phyloP scores from a whole-genome alignment of 78 protist species.

The Speleostelium caveatum region DNA sequence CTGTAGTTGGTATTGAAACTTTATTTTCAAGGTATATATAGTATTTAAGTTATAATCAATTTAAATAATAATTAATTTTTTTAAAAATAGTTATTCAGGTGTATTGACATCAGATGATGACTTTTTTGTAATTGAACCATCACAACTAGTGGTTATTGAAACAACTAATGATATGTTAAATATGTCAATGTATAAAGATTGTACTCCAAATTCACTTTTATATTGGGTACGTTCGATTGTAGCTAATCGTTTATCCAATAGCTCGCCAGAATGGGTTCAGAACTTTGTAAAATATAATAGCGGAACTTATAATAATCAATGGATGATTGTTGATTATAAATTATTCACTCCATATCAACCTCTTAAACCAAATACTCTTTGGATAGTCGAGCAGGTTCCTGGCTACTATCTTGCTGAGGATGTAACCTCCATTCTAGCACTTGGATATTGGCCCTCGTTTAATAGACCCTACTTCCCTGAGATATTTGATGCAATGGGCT shows the following conservation, averaged over 20 bases:
- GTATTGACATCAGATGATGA: slow-evolving; percentile 59
- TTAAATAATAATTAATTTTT: no score
- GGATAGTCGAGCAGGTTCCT: slow-evolving; percentile 68
- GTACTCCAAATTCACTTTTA: slow-evolving; percentile 50
- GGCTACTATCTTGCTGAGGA: slow-evolving; percentile 1
- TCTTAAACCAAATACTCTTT: slow-evolving; percentile 23
- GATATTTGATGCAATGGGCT: slow-evolving; percentile 41
- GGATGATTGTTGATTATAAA: slow-evolving; percentile 82
- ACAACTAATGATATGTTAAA: slow-evolving; percentile 82
- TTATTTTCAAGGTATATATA: background rate
- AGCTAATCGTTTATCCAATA: slow-evolving; percentile 78
- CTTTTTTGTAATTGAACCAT: slow-evolving; percentile 26
- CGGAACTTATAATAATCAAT: slow-evolving; percentile 94
- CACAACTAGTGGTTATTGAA: slow-evolving; percentile 59
- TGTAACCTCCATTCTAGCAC: slow-evolving; percentile 16
- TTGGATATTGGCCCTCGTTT: slow-evolving; percentile 85
- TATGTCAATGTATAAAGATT: slow-evolving; percentile 19
- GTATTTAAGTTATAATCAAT: no score
- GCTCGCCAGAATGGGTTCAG: slow-evolving; percentile 82
- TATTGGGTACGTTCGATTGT: slow-evolving; percentile 82
- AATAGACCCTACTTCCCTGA: slow-evolving; percentile 80
- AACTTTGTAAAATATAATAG: slow-evolving; percentile 49
- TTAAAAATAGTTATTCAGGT: slow-evolving; percentile 32
- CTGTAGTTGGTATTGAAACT: background rate
- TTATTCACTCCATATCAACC: slow-evolving; percentile 63